Evolutionary conservation across 2,329 filamentous ascomycete species (phyloP).

Genomic region (Calonectria hongkongensis): DNA sequence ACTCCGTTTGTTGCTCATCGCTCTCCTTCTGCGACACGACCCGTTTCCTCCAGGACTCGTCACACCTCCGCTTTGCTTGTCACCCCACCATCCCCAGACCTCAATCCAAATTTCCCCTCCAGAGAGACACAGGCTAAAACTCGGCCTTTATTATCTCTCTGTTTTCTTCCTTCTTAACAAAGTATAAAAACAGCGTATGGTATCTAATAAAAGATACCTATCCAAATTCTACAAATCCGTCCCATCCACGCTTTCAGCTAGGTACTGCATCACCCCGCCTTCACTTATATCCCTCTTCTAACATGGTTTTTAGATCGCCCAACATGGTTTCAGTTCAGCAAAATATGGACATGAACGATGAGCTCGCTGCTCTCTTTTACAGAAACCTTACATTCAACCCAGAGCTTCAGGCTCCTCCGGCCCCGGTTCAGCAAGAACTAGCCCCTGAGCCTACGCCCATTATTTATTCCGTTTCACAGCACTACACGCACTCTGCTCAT

Average conservation of each 20-base stretch:
- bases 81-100: conserved; percentile 43
- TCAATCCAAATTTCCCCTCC: conserved; percentile 26
- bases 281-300: conserved; percentile 35
- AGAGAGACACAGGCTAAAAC: conserved; percentile 29
- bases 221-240: conserved; percentile 3
- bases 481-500: conserved; percentile 89
- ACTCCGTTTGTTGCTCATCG: conserved; percentile 45
- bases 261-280: conserved; percentile 42
- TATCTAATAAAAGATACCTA: conserved; percentile 23
- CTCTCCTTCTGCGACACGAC: conserved; percentile 46
- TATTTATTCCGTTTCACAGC: conserved; percentile 84
- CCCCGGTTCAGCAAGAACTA: conserved; percentile 50
- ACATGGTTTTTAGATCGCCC: conserved; percentile 39
- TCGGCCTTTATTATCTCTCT: conserved; percentile 10
- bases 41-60: conserved; percentile 42
- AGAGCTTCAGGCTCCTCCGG: conserved; percentile 53
- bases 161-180: conserved; percentile 16
- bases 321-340: conserved; percentile 64
- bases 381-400: conserved; percentile 81
- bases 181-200: neutral
- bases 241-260: conserved; percentile 24
- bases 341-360: conserved; percentile 83
- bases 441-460: conserved; percentile 68
- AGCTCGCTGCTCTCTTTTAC: conserved; percentile 87
- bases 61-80: conserved; percentile 48